A percentile compares a stretch with the other conserved stretches of the same genome.
Evolutionary conservation across 78 protist species (phyloP).

Genomic region (Guillardia theta): DNA sequence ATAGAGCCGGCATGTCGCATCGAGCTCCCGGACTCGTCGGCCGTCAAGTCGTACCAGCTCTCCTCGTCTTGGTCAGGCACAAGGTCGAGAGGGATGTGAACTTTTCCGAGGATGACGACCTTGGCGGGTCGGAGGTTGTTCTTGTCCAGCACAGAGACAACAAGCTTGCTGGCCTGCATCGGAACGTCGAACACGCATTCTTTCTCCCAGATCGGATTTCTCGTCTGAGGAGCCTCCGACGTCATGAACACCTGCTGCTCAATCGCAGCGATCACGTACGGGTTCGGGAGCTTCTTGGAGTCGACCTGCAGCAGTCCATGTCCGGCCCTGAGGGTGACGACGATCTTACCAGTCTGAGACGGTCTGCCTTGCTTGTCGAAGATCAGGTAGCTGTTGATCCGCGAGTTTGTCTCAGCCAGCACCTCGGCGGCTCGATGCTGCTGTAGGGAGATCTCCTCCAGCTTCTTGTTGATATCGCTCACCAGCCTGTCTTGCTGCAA

Average conservation of each 20-base stretch:
- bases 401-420: not conserved
- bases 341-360: not conserved
- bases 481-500: too few species aligned
- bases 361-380: not conserved
- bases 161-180: not conserved
- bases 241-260: not conserved
- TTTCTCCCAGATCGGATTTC: slow-evolving; percentile 8
- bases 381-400: not conserved
- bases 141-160: not conserved
- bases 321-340: not conserved
- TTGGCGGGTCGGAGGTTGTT: not conserved
- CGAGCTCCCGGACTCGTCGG: not conserved
- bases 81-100: not conserved
- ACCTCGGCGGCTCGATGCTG: not conserved
- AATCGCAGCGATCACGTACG: not conserved
- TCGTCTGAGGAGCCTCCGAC: not conserved
- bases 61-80: not conserved
- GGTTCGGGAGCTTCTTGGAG: not conserved
- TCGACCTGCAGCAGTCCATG: not conserved
- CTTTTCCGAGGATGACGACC: not conserved
- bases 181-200: not conserved
- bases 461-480: not conserved
- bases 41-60: not conserved
- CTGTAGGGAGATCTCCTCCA: not conserved
- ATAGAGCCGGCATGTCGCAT: not conserved